phyloP scores from a whole-genome alignment of 306 rosid genomes.

The Lupinus albus region DNA sequence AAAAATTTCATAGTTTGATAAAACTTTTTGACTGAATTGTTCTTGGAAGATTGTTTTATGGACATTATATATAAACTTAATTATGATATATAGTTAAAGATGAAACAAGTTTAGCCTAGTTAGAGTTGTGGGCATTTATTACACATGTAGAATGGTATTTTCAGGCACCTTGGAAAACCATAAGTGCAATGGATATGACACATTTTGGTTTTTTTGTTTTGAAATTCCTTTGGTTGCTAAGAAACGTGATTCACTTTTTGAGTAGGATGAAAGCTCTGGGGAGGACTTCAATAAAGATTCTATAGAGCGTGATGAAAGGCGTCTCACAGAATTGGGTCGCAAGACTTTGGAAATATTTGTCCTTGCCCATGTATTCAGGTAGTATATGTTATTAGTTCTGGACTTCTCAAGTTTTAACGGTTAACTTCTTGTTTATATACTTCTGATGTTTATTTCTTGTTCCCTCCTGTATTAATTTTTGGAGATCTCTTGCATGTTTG shows the following conservation, averaged over 20 bases:
- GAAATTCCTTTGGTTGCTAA: constrained; percentile 29
- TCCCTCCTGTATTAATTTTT: constrained; percentile 9
- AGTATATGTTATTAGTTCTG: constrained; percentile 34
- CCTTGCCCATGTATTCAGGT: constrained; percentile 95
- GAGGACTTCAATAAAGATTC: constrained; percentile 97
- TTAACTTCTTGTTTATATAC: constrained; percentile 11
- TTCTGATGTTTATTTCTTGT: constrained; percentile 21
- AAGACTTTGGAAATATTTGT: constrained; percentile 98
- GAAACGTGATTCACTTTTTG: constrained; percentile 30
- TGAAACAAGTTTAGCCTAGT: constrained; percentile 9
- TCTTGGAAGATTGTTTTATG: neutral
- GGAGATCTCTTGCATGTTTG: constrained; percentile 1
- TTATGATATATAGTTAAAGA: neutral
- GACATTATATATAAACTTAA: neutral
- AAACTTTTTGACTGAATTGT: neutral
- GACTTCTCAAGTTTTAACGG: constrained; percentile 18
- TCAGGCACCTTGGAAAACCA: constrained; percentile 3
- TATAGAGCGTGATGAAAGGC: constrained; percentile 96
- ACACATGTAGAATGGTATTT: constrained; percentile 3
- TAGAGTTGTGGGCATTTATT: neutral
- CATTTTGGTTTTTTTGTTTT: constrained; percentile 28
- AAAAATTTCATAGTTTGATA: constrained; percentile 3
- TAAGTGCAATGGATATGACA: constrained; percentile 11
- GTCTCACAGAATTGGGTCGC: constrained; percentile 94
- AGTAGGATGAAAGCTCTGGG: constrained; percentile 92